phyloP scores from a whole-genome alignment of 148 eudicot genomes.

The Vaccinium myrtillus region DNA sequence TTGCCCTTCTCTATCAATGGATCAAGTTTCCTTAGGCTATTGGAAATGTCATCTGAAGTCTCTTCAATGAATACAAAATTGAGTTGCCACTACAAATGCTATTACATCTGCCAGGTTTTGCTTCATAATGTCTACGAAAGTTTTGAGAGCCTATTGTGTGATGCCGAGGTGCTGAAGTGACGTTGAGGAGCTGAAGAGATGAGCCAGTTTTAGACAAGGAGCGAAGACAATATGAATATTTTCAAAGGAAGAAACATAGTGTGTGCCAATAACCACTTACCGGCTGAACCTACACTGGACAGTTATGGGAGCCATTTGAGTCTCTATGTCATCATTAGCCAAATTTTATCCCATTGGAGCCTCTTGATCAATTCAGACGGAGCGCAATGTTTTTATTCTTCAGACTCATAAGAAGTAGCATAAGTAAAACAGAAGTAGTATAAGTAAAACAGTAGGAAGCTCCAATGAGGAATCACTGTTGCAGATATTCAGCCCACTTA shows the following conservation, averaged over 20 bases:
- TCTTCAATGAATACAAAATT: too few relatives aligned
- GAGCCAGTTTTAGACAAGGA: constrained; percentile 11
- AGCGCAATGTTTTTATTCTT: not conserved
- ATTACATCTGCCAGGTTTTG: too few relatives aligned
- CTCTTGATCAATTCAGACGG: constrained; percentile 74
- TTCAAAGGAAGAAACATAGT: not conserved
- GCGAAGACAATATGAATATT: not conserved
- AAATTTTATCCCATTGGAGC: constrained; percentile 72
- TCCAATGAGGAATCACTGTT: not conserved
- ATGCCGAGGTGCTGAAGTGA: constrained; percentile 22
- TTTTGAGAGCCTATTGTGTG: constrained; percentile 62
- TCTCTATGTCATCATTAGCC: constrained; percentile 77
- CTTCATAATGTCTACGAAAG: constrained; percentile 33
- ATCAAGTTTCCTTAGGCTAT: too few relatives aligned
- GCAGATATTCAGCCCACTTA: too few relatives aligned
- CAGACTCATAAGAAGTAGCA: not conserved
- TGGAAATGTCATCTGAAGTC: constrained; percentile 30
- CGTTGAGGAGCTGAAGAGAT: constrained; percentile 54
- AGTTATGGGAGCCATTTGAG: constrained; percentile 73
- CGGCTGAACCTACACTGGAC: constrained; percentile 82
- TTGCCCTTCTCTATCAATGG: too few relatives aligned
- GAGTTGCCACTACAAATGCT: too few relatives aligned
- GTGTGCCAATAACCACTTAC: constrained; percentile 29
- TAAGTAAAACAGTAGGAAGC: too few relatives aligned
- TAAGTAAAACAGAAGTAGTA: too few relatives aligned